Base-by-base conservation (phyloP, 257 asterid genomes). In the Lycium barbarum region DNA sequence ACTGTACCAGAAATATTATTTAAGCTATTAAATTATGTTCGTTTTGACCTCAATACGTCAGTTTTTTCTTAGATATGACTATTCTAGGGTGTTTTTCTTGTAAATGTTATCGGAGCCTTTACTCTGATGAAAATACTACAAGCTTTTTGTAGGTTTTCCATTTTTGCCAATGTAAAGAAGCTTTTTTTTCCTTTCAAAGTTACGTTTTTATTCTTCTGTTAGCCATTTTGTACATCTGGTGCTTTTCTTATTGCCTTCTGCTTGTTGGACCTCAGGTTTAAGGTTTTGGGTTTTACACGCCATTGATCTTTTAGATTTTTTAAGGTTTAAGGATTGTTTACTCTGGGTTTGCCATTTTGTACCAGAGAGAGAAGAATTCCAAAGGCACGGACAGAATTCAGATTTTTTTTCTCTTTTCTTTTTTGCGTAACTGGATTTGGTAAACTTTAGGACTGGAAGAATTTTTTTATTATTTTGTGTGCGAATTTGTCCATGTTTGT, bases 81-180 rank as follows among this genome's bases (percentile, higher is more conserved):
- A 40, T 82, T 78, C 47, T 78, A 88, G 86, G 84, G 79, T 85
- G 84, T 85, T 88, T 87, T 89, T 85, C 87, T 88, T 82, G 59
- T 86, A 55, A 70, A 72, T 58, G 86, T 86, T 35, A 61, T 85
- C 22, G 5, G 35, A 45, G 59, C 40, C 18, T 57, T 36, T 78
- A 51, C 35, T 49, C 54, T 0, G 40, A 47, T 4, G 54, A 61
- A 61, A 51, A 8, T 58, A 62, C 59, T 82, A 84, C 45, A 80
- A 80, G 65, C 47, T 54, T 86, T 85, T 85, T 83, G 80, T 80
- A 88, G 86, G 78, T 45, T 86, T 84, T 61, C 81, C 35, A 83
- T 83, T 72, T 58, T 58, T 13, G 61, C 57, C 87, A 22, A 2
- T 90, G 88, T 90, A 88, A 67, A 90, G 82, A 78, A 74, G 83